Conservation (phyloP, 225 moss, liverwort and hornwort genomes). For the Anthoceros angustus region DNA sequence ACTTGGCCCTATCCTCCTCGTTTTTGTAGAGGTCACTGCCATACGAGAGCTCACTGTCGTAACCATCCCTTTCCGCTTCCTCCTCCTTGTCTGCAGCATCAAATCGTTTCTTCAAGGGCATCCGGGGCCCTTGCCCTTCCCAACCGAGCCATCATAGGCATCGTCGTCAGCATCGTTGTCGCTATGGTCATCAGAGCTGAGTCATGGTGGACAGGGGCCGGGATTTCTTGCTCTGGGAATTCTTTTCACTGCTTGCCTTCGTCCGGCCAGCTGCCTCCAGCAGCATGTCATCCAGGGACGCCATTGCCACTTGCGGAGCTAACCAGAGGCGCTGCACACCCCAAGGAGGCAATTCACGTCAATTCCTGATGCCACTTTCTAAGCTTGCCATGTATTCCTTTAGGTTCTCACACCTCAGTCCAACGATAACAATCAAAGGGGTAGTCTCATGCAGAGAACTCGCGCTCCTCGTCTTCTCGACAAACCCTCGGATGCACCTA, state of each 20-base stretch:
- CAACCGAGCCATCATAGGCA: constrained; percentile 45
- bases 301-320: constrained; percentile 34
- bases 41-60: constrained; percentile 84
- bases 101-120: constrained; percentile 91
- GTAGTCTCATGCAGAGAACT: no score
- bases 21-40: constrained; percentile 95
- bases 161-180: constrained; percentile 81
- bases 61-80: constrained; percentile 72
- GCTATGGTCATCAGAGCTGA: constrained; percentile 81
- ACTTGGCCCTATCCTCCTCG: constrained; percentile 61
- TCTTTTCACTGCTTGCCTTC: constrained; percentile 41
- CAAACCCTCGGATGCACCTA: no score
- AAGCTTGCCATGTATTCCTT: no score
- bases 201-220: constrained; percentile 37
- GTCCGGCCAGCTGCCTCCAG: constrained; percentile 86
- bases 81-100: constrained; percentile 79
- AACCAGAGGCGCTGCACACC: no score
- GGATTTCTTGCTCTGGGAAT: constrained; percentile 50
- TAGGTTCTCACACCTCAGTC: no score
- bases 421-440: no score
- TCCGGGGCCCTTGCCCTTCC: constrained; percentile 59
- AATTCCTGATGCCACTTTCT: no score
- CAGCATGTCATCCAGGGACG: constrained; percentile 76
- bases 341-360: no score
- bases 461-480: no score